Evolutionary conservation across 164 flowering plant genomes (phyloP).

Genomic region (Magnolia sinica): DNA sequence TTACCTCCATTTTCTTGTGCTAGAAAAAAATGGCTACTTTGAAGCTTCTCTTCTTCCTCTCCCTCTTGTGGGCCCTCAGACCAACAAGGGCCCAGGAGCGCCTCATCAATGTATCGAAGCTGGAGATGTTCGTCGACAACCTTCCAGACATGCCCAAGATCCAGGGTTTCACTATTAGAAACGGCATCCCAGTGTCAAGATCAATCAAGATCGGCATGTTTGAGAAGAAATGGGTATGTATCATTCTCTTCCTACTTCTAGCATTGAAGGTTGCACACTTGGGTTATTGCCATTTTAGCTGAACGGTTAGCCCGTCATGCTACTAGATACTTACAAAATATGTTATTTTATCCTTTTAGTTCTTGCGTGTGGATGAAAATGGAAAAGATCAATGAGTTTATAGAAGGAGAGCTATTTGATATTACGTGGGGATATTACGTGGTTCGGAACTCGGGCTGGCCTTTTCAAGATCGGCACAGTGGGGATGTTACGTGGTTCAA

Average conservation of each 20-base stretch:
- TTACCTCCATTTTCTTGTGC: background rate
- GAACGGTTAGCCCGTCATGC: too few relatives aligned
- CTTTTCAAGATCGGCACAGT: too few relatives aligned
- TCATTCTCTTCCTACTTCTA: background rate
- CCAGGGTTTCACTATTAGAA: background rate
- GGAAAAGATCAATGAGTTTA: too few relatives aligned
- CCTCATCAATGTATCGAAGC: background rate
- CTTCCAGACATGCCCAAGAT: conserved; percentile 8
- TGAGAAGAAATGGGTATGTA: conserved; percentile 8
- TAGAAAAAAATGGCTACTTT: background rate
- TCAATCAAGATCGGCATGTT: conserved; percentile 5
- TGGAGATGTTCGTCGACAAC: conserved; percentile 5
- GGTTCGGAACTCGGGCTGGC: too few relatives aligned
- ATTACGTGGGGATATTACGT: too few relatives aligned
- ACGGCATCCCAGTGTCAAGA: background rate
- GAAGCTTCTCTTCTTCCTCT: background rate
- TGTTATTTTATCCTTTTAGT: too few relatives aligned
- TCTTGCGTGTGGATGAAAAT: too few relatives aligned
- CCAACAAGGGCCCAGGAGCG: background rate
- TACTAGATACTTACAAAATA: too few relatives aligned
- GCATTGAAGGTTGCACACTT: too few relatives aligned
- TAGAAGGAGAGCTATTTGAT: too few relatives aligned
- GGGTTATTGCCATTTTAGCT: too few relatives aligned
- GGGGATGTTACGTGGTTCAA: too few relatives aligned
- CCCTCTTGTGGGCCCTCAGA: background rate